These are phyloP conservation scores for Dendrobium officinale DNA, from an alignment of 106 monocot species.

Conservation along the genomic window DNA sequence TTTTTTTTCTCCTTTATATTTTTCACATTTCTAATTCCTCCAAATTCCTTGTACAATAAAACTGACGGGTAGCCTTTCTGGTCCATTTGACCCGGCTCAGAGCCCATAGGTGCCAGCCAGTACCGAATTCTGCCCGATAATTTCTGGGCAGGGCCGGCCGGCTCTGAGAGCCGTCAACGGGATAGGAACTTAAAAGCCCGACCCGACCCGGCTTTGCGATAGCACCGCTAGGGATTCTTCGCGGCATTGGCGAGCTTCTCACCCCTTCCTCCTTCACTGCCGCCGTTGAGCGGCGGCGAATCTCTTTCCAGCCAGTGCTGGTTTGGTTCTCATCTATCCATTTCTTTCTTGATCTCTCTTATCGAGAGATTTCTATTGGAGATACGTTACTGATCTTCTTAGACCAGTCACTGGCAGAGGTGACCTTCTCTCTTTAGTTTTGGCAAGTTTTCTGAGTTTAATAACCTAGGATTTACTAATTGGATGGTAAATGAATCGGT, in stretches of 20 bases:
- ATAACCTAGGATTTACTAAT: not conserved
- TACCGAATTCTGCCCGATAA: not conserved
- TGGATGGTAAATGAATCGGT: not conserved
- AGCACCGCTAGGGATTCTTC: not conserved
- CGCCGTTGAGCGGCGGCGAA: constrained; percentile 6
- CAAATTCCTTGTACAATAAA: not conserved
- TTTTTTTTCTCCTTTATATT: no score
- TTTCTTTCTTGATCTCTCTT: not conserved
- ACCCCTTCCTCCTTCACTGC: not conserved
- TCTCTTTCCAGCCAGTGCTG: not conserved
- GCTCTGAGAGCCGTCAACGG: not conserved
- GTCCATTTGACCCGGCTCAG: not conserved
- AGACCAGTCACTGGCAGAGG: not conserved
- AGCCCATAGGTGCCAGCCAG: not conserved
- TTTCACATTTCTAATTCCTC: no score
- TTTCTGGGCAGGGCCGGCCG: not conserved
- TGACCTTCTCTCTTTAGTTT: not conserved
- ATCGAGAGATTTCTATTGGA: not conserved
- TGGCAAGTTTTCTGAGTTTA: not conserved
- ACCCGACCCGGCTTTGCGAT: constrained; percentile 11
- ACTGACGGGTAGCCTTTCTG: not conserved
- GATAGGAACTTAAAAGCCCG: constrained; percentile 4
- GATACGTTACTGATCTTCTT: not conserved
- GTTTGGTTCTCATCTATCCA: no score
- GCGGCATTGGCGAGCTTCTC: not conserved